phyloP scores from a whole-genome alignment of 2,329 filamentous ascomycete species.

The Zymoseptoria crescenta region DNA sequence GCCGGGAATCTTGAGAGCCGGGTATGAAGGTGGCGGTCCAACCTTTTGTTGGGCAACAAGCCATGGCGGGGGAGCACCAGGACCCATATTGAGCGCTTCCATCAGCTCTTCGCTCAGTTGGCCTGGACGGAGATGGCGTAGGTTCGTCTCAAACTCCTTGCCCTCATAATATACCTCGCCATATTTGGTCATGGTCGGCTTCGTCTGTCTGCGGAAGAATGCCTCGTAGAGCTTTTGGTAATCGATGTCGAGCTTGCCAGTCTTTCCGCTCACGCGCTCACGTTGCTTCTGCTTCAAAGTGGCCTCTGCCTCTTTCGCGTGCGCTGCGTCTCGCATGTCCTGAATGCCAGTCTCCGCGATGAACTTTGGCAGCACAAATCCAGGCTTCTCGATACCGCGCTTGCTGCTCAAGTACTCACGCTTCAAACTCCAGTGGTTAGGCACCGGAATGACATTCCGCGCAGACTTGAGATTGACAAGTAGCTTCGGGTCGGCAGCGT shows the following conservation, averaged over 20 bases:
- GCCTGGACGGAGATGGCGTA: slow-evolving; percentile 80
- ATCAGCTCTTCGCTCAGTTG: slow-evolving; percentile 83
- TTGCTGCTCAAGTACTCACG: slow-evolving; percentile 96
- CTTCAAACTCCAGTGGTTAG: slow-evolving; percentile 90
- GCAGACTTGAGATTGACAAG: slow-evolving; percentile 92
- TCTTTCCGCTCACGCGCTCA: slow-evolving; percentile 88
- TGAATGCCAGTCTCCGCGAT: slow-evolving; percentile 96
- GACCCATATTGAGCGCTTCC: slow-evolving; percentile 88
- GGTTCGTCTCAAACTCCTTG: slow-evolving; percentile 94
- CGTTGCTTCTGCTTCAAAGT: slow-evolving; percentile 91
- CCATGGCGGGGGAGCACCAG: slow-evolving; percentile 90
- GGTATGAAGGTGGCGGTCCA: slow-evolving; percentile 88
- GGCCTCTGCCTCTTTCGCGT: slow-evolving; percentile 92
- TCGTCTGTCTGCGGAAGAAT: slow-evolving; percentile 96
- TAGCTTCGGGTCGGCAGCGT: slow-evolving; percentile 77
- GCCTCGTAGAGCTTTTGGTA: slow-evolving; percentile 98
- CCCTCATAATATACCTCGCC: slow-evolving; percentile 99
- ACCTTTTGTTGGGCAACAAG: slow-evolving; percentile 93
- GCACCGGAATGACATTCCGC: slow-evolving; percentile 91
- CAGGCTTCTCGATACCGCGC: slow-evolving; percentile 88
- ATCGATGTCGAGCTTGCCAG: slow-evolving; percentile 95
- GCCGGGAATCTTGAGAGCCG: slow-evolving; percentile 87
- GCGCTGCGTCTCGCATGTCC: slow-evolving; percentile 92
- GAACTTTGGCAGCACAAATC: slow-evolving; percentile 88
- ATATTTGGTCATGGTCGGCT: slow-evolving; percentile 86